These are phyloP conservation scores for Myxozyma neotropica DNA, from an alignment of 805 yeast species.

Conservation along the genomic window DNA sequence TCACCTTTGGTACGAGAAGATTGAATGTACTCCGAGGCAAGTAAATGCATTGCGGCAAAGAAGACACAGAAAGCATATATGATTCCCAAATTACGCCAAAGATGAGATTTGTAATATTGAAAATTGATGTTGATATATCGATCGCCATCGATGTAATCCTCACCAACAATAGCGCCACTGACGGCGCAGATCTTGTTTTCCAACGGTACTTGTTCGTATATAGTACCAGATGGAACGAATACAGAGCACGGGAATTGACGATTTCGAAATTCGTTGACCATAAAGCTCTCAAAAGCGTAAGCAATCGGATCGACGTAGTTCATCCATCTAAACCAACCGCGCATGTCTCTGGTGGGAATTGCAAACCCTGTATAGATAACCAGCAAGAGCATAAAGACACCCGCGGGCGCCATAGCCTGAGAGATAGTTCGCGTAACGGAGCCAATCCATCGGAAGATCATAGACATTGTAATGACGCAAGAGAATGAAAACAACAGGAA, in stretches of 20 bases:
- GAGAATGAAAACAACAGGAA: constrained; percentile 51
- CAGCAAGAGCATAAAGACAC: constrained; percentile 54
- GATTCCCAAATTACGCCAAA: constrained; percentile 68
- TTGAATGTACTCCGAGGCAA: constrained; percentile 57
- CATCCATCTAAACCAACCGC: constrained; percentile 57
- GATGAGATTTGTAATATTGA: constrained; percentile 50
- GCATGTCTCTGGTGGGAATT: constrained; percentile 49
- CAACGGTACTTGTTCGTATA: constrained; percentile 39
- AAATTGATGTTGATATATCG: constrained; percentile 51
- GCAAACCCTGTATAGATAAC: constrained; percentile 61
- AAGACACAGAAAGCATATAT: constrained; percentile 56
- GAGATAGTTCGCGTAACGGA: constrained; percentile 52
- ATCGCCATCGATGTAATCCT: constrained; percentile 54
- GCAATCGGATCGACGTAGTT: constrained; percentile 51
- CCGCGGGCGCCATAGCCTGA: constrained; percentile 64
- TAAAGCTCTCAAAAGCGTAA: constrained; percentile 51
- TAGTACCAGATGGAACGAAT: constrained; percentile 52
- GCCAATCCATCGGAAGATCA: constrained; percentile 58
- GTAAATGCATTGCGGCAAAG: constrained; percentile 57
- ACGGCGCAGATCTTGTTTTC: constrained; percentile 54
- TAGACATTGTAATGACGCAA: constrained; percentile 52
- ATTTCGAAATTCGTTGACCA: constrained; percentile 51
- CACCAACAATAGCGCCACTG: constrained; percentile 60
- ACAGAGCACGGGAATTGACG: constrained; percentile 46
- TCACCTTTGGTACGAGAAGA: constrained; percentile 33